A percentile compares a stretch with the other conserved stretches of the same genome.
Evolutionary conservation across 441 rosid species (phyloP).

Genomic region (Kokia cookei): DNA sequence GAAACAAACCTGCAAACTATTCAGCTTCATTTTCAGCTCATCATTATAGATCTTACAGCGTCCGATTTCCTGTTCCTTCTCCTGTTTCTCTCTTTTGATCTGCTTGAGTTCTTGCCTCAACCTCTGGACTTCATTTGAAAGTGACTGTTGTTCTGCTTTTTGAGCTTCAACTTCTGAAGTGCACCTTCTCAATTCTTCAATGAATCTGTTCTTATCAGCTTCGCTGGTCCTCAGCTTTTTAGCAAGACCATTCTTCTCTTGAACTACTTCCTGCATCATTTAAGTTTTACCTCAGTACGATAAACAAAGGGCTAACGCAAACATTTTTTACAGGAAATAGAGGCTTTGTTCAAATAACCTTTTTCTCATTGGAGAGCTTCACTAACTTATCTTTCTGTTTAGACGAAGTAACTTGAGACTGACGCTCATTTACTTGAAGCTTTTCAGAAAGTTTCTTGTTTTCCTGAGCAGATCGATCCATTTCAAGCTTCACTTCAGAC

Average conservation of each 20-base stretch:
- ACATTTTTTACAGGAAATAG: background rate
- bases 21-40: conserved; percentile 66
- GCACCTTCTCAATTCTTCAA: conserved; percentile 62
- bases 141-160: conserved; percentile 79
- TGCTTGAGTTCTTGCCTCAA: conserved; percentile 81
- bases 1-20: no score
- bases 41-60: conserved; percentile 87
- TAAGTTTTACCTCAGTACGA: background rate
- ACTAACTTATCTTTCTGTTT: conserved; percentile 77
- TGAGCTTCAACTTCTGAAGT: conserved; percentile 49
- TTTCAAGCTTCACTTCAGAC: conserved; percentile 90
- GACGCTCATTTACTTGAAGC: conserved; percentile 41
- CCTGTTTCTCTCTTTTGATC: conserved; percentile 85
- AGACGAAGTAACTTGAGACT: conserved; percentile 72
- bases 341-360: conserved; percentile 11
- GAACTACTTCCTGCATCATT: conserved; percentile 12
- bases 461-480: conserved; percentile 71
- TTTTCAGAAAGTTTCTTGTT: conserved; percentile 81
- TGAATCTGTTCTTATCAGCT: conserved; percentile 80
- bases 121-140: conserved; percentile 78
- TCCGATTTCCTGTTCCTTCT: conserved; percentile 87
- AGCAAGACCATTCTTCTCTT: conserved; percentile 85
- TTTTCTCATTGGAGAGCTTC: conserved; percentile 73
- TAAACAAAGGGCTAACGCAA: background rate
- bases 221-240: conserved; percentile 84